Evolutionary conservation across 2,329 filamentous ascomycete species (phyloP).

Genomic region (Shiraia bambusicola): DNA sequence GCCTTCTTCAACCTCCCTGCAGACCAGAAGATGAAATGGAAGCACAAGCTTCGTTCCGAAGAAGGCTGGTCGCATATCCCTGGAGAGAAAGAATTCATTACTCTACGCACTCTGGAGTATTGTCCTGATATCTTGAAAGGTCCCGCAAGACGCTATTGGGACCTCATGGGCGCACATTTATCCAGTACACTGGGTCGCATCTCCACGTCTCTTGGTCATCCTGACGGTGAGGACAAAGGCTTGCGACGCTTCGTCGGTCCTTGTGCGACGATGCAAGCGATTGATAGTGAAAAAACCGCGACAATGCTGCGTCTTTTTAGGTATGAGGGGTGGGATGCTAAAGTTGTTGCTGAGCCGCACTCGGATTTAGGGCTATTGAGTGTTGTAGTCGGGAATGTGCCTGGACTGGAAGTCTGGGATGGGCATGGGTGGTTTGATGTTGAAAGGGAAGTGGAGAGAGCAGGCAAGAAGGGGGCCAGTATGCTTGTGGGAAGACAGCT

Average conservation of each 20-base stretch:
- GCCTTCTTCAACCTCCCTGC: slow-evolving; percentile 34
- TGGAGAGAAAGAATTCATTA: slow-evolving; percentile 45
- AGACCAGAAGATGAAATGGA: slow-evolving; percentile 32
- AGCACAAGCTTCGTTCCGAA: slow-evolving; percentile 37
- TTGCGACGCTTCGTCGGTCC: slow-evolving; percentile 32
- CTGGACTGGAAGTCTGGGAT: slow-evolving; percentile 42
- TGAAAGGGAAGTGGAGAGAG: slow-evolving; percentile 27
- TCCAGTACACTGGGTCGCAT: slow-evolving; percentile 27
- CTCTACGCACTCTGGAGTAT: slow-evolving; percentile 32
- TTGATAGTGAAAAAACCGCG: slow-evolving; percentile 29
- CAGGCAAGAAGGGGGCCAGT: slow-evolving; percentile 22
- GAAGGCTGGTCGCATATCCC: slow-evolving; percentile 41
- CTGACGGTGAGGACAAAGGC: slow-evolving; percentile 12
- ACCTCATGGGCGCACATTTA: slow-evolving; percentile 32
- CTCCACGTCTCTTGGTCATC: slow-evolving; percentile 21
- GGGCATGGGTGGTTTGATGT: slow-evolving; percentile 27
- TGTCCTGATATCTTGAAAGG: slow-evolving; percentile 35
- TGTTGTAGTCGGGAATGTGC: slow-evolving; percentile 38
- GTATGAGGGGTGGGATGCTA: slow-evolving; percentile 39
- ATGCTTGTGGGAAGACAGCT: slow-evolving; percentile 37
- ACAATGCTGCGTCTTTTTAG: slow-evolving; percentile 42
- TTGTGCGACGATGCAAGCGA: slow-evolving; percentile 21
- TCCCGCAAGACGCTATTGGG: slow-evolving; percentile 38
- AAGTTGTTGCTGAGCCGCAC: slow-evolving; percentile 42
- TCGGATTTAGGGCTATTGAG: slow-evolving; percentile 39